Evolutionary conservation across 805 yeast genomes (phyloP).

Genomic region (Sugiyamaella valdiviana): DNA sequence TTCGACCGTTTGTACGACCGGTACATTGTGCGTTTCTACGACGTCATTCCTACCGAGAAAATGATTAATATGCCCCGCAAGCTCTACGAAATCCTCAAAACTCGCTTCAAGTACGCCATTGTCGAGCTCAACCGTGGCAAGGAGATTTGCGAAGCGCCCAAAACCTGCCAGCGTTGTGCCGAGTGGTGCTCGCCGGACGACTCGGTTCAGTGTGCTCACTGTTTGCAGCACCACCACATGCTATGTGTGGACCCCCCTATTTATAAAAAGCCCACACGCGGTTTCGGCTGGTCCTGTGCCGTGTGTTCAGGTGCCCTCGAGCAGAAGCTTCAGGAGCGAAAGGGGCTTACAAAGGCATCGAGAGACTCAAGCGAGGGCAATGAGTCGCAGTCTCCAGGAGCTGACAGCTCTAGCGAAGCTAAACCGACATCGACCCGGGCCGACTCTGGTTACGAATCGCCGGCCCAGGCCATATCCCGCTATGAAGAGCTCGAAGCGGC

Average conservation of each 20-base stretch:
- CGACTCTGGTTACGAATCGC: background rate
- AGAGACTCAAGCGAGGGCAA: constrained; percentile 5
- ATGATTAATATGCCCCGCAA: constrained; percentile 52
- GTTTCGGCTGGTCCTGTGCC: constrained; percentile 89
- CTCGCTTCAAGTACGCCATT: constrained; percentile 66
- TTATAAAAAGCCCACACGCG: constrained; percentile 70
- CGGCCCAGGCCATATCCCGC: constrained; percentile 11
- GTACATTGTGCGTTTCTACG: constrained; percentile 77
- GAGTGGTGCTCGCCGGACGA: constrained; percentile 78
- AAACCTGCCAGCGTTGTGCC: constrained; percentile 67
- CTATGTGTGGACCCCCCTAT: constrained; percentile 83
- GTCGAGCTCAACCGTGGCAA: constrained; percentile 64
- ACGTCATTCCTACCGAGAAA: constrained; percentile 58
- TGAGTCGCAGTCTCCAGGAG: background rate
- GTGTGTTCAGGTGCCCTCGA: constrained; percentile 44
- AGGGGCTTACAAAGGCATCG: constrained; percentile 15
- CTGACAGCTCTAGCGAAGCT: background rate
- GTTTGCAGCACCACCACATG: constrained; percentile 68
- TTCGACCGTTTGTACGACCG: constrained; percentile 82
- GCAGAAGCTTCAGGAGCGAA: constrained; percentile 20
- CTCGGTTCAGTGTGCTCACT: constrained; percentile 73
- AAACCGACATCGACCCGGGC: background rate
- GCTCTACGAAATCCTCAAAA: constrained; percentile 54
- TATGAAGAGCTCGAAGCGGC: constrained; percentile 26
- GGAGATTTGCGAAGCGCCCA: constrained; percentile 56